These are phyloP conservation scores for Backusella parvicylindrica DNA, from an alignment of 192 early-diverging fungal genomes.

Conservation along the genomic window DNA sequence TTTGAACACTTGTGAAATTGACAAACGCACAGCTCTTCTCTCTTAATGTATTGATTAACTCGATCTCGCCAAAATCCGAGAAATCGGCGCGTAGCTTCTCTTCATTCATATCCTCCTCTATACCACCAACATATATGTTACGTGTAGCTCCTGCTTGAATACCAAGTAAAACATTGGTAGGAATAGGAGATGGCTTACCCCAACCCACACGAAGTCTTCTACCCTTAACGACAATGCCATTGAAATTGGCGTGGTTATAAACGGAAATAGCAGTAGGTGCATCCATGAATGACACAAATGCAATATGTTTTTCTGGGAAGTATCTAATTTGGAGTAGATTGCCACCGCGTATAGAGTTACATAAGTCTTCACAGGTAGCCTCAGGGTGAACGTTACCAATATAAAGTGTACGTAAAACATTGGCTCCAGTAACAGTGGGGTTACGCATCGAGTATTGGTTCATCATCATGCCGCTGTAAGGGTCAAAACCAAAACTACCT, in stretches of 20 bases:
- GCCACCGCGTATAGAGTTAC: slow-evolving; percentile 83
- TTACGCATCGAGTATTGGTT: slow-evolving; percentile 4
- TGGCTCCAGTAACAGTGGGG: neutral
- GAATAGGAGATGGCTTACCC: slow-evolving; percentile 63
- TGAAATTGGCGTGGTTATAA: slow-evolving; percentile 48
- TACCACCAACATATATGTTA: slow-evolving; percentile 74
- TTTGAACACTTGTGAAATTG: slow-evolving; percentile 73
- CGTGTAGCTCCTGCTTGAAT: slow-evolving; percentile 63
- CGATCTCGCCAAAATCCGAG: slow-evolving; percentile 76
- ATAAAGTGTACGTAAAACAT: slow-evolving; percentile 63
- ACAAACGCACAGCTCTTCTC: slow-evolving; percentile 87
- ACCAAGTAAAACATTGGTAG: slow-evolving; percentile 47
- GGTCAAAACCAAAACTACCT: slow-evolving; percentile 18
- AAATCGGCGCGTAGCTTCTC: slow-evolving; percentile 75
- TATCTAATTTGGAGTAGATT: slow-evolving; percentile 73
- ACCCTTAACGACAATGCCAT: slow-evolving; percentile 63
- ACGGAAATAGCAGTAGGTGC: slow-evolving; percentile 62
- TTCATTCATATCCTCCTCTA: slow-evolving; percentile 57
- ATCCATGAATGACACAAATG: slow-evolving; percentile 85
- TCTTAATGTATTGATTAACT: slow-evolving; percentile 73
- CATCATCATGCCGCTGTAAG: slow-evolving; percentile 2
- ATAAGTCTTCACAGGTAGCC: slow-evolving; percentile 72
- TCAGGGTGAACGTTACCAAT: slow-evolving; percentile 75
- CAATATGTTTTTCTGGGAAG: slow-evolving; percentile 72
- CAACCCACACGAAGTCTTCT: slow-evolving; percentile 76